Evolutionary conservation across 192 early-diverging fungal genomes (phyloP), one percentile per base, ranked within the genome.

Genomic region (Entomortierella parvispora): DNA sequence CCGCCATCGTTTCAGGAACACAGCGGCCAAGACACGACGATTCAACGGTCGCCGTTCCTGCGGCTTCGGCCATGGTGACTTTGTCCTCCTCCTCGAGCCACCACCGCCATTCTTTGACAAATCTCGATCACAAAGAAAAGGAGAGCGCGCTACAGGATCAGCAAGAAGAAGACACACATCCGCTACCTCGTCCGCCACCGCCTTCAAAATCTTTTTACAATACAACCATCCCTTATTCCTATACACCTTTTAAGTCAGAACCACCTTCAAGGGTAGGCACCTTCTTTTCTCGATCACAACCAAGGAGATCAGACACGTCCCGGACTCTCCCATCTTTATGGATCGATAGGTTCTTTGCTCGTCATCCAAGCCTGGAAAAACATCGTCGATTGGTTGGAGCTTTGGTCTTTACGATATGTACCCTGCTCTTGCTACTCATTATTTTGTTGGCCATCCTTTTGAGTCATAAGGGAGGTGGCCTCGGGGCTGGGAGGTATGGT

Each of bases 371-470:
- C 9, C 31, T 77, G 18, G 54, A 65, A 1, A 65, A 61, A 4
- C 74, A 77, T 47, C 74, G 74, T 28, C 65, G 74, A 4, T 45
- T 51, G 15, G 68, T 77, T 34, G 74, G 65, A 18, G 65, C 61
- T 2, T 12, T 77, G 0, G 3, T 77, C 0, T 68, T 50, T 29
- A 64, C 49, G 5, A 43, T 22, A 22, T 34, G 46, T 1, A 58
- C 48, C 6, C 9, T 62, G 26, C 1, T 68, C 0, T 25, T 76
- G 4, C 25, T 76, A 7, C 34, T 68, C 1, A 66, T 77, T 1
- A 34, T 58, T 17, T 26, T 77, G 15, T 32, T 77, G 2, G 54
- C 65, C 2, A 54, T 77, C 10, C 31, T 68, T 20, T 29, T 63
- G 9, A 59, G 42, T 34, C 74, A 60, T 5, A 67, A 60, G 17